These are phyloP conservation scores for Skeletonema grethae DNA, from an alignment of 108 stramenopile genomes.

Conservation along the genomic window DNA sequence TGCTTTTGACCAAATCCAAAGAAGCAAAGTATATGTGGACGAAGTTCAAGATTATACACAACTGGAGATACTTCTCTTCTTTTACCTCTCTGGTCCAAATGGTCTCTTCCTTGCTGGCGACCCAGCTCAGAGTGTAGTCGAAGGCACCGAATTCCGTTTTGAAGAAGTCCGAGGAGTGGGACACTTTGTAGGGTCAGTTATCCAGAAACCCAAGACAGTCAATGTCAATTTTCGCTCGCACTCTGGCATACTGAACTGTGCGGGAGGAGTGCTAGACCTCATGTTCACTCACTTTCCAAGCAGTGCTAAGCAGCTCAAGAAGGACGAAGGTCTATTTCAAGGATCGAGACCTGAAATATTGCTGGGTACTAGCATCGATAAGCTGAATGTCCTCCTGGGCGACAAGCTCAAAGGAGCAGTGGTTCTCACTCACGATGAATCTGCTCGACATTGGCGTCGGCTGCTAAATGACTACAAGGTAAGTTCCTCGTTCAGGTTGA, in stretches of 20 bases:
- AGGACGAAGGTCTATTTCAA: constrained; percentile 44
- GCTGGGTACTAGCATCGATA: neutral
- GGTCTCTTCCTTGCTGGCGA: constrained; percentile 54
- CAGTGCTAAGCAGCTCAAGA: constrained; percentile 32
- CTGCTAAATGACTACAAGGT: constrained; percentile 26
- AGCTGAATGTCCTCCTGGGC: constrained; percentile 4
- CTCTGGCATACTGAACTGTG: constrained; percentile 53
- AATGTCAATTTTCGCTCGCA: constrained; percentile 65
- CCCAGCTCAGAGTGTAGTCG: constrained; percentile 57
- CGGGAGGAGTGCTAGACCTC: constrained; percentile 39
- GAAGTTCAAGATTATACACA: constrained; percentile 62
- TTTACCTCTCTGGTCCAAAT: constrained; percentile 41
- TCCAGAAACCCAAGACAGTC: constrained; percentile 31
- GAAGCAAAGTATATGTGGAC: constrained; percentile 14
- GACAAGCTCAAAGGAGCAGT: constrained; percentile 22
- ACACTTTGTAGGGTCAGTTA: constrained; percentile 20
- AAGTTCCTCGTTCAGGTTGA: neutral
- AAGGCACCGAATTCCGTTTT: constrained; percentile 62
- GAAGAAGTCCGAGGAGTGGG: constrained; percentile 57
- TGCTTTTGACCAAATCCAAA: neutral
- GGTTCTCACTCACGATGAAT: constrained; percentile 33
- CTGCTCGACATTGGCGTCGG: constrained; percentile 38
- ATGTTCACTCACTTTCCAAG: constrained; percentile 46
- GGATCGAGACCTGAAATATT: constrained; percentile 52
- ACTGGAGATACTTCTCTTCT: constrained; percentile 56